A percentile compares a stretch with the other conserved stretches of the same genome.
Evolutionary conservation across 805 yeast species (phyloP).

Genomic region (Sugiyamaella valdiviana): DNA sequence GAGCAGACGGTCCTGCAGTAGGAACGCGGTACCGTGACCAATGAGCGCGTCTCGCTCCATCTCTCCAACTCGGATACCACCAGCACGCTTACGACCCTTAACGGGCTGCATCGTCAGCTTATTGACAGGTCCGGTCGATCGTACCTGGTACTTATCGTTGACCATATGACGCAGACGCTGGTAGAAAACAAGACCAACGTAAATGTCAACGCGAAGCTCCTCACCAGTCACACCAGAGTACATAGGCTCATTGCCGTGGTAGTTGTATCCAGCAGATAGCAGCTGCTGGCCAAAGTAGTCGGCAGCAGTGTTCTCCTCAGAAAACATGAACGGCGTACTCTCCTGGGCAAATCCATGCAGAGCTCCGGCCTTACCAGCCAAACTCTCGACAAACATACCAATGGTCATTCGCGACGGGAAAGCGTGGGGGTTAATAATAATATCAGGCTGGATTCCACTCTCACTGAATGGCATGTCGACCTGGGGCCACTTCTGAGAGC

Average conservation of each 20-base stretch:
- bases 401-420: constrained; percentile 99
- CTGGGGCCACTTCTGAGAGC: constrained; percentile 97
- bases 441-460: constrained; percentile 94
- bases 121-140: constrained; percentile 98
- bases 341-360: constrained; percentile 97
- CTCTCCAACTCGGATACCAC: constrained; percentile 99
- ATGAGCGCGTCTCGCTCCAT: constrained; percentile 99
- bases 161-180: constrained; percentile 99
- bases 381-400: constrained; percentile 97
- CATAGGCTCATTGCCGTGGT: constrained; percentile 98
- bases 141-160: constrained; percentile 97
- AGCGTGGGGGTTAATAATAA: constrained; percentile 97
- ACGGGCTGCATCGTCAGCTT: constrained; percentile 98
- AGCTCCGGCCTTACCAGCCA: constrained; percentile 99
- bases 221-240: constrained; percentile 98
- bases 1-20: constrained; percentile 87
- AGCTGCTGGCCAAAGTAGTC: constrained; percentile 96
- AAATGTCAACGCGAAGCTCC: constrained; percentile 91
- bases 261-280: constrained; percentile 81
- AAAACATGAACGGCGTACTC: constrained; percentile 92
- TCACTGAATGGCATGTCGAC: constrained; percentile 96
- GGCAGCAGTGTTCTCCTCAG: constrained; percentile 91
- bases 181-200: constrained; percentile 94
- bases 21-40: constrained; percentile 96
- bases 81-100: constrained; percentile 96